Base-by-base conservation (phyloP, 371 early-diverging fungal genomes). In the Syncephalastrum racemosum region DNA sequence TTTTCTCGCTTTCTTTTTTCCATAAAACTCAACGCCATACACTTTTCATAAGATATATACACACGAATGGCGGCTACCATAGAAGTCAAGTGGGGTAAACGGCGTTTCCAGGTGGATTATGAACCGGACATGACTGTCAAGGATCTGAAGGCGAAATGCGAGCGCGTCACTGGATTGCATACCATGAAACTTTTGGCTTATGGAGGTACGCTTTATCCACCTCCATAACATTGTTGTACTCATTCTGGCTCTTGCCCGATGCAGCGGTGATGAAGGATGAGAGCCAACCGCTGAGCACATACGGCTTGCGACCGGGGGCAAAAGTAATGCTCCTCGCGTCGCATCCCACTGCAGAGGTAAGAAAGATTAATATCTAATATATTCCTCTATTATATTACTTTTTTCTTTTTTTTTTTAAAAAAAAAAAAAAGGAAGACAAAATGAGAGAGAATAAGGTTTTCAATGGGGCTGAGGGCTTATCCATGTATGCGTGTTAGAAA, bases 181-280 rank as follows among this genome's bases (percentile, higher is more conserved):
- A 20, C 41, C 4, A 66, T 71, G 50, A 67, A 63, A 16, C 44
- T 75, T 4, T 42, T 65, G 14, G 75, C 68, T 15, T 75, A 71
- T 62, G 75, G 72, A 70, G 75, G 75, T 71, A 68, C 48, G 36
- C 48, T 23, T 23, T 4, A 2, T 27, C 4, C 15, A 20, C 6
- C 10, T 7, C 22, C 24, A 50, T 5, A 39, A 54, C 13, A 8
- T 13, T 25, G 2, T 45, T 16, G 27, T 13, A 12, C 14, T 47
- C n/a, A 36, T 12, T 16, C 20, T 53, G 43, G 25, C 40, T 23
- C 39, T 24, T 16, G 0, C 41, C 36, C 18, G 22, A 23, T 22
- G 27, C 58, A 66, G 67, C 62, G 41, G 59, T 66, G 18, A 66
- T 66, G 67, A 66, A 66, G 50, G 46, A 66, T 46, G 59, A 66